phyloP scores from a whole-genome alignment of 1,284 basidiomycete genomes.

The Rhodotorula sp. region DNA sequence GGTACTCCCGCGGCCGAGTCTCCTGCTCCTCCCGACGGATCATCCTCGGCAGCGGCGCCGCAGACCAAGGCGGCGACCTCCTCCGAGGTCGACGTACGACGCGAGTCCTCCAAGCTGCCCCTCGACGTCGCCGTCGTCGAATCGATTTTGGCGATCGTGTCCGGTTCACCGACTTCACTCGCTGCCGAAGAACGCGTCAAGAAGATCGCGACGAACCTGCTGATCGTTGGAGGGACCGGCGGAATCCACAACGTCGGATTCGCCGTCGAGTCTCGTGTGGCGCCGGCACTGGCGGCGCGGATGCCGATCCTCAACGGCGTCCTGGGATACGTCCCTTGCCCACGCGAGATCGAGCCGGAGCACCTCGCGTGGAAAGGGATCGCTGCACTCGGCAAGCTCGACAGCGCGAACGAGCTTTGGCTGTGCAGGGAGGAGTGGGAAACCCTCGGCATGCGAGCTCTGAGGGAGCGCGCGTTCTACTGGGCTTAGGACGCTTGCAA shows the following conservation, averaged over 20 bases:
- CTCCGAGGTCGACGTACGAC: slow-evolving; percentile 63
- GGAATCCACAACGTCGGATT: slow-evolving; percentile 80
- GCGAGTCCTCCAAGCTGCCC: slow-evolving; percentile 85
- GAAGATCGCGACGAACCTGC: slow-evolving; percentile 81
- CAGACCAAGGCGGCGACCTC: slow-evolving; percentile 7
- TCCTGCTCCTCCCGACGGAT: too few species aligned
- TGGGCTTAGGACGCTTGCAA: slow-evolving; percentile 12
- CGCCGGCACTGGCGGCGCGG: slow-evolving; percentile 13
- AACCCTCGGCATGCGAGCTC: slow-evolving; percentile 53
- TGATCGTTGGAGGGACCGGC: slow-evolving; percentile 78
- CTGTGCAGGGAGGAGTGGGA: slow-evolving; percentile 82
- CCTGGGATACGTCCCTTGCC: slow-evolving; percentile 76
- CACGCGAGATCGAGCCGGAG: slow-evolving; percentile 85
- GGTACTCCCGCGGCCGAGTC: neutral
- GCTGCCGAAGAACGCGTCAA: slow-evolving; percentile 76
- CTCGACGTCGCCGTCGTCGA: slow-evolving; percentile 94
- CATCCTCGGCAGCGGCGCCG: neutral
- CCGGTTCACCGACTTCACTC: neutral
- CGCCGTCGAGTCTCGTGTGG: slow-evolving; percentile 50
- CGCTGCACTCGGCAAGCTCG: slow-evolving; percentile 88
- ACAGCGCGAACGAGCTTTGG: slow-evolving; percentile 85
- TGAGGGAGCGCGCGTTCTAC: slow-evolving; percentile 50
- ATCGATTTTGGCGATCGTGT: slow-evolving; percentile 73
- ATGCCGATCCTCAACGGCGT: slow-evolving; percentile 54
- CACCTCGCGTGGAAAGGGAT: slow-evolving; percentile 94